Conservation (phyloP, 1,139 yeast species). For the Ogataea hybrid region DNA sequence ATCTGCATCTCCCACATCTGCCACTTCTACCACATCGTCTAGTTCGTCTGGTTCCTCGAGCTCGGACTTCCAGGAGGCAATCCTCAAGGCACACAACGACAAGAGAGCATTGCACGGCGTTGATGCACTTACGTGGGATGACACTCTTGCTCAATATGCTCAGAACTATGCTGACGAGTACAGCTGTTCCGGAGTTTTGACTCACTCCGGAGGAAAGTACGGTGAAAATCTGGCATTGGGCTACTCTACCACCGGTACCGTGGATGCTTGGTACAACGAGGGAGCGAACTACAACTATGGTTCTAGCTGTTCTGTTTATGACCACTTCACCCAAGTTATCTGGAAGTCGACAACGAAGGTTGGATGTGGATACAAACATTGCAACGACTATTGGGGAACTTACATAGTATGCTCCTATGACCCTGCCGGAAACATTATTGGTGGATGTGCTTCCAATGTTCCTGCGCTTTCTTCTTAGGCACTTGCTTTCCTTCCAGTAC, state of each 20-base stretch:
- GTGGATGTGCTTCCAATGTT: constrained; percentile 53
- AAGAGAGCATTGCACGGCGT: constrained; percentile 54
- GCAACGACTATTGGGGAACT: constrained; percentile 44
- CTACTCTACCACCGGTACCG: constrained; percentile 41
- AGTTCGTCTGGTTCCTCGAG: not conserved
- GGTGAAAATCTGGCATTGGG: constrained; percentile 59
- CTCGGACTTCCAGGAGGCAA: constrained; percentile 28
- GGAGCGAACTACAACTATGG: constrained; percentile 55
- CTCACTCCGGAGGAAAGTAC: constrained; percentile 49
- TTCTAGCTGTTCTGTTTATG: constrained; percentile 26
- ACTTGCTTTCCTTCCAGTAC: not conserved
- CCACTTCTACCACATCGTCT: constrained; percentile 18
- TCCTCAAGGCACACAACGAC: constrained; percentile 45
- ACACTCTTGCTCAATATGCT: constrained; percentile 46
- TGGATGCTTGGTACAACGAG: constrained; percentile 68
- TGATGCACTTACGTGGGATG: constrained; percentile 42
- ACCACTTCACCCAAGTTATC: constrained; percentile 68
- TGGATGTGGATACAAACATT: constrained; percentile 61
- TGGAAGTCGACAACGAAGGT: constrained; percentile 56
- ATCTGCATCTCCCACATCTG: constrained; percentile 17
- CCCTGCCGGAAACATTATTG: constrained; percentile 57
- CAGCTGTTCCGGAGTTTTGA: constrained; percentile 47
- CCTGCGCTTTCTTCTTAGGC: constrained; percentile 31
- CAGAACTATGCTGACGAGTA: constrained; percentile 42
- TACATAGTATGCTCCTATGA: constrained; percentile 70